Percentiles rank a stretch among this genome's conserved stretches.
phyloP scores from a whole-genome alignment of 352 stramenopile species.

The Pythium phragmiticola region DNA sequence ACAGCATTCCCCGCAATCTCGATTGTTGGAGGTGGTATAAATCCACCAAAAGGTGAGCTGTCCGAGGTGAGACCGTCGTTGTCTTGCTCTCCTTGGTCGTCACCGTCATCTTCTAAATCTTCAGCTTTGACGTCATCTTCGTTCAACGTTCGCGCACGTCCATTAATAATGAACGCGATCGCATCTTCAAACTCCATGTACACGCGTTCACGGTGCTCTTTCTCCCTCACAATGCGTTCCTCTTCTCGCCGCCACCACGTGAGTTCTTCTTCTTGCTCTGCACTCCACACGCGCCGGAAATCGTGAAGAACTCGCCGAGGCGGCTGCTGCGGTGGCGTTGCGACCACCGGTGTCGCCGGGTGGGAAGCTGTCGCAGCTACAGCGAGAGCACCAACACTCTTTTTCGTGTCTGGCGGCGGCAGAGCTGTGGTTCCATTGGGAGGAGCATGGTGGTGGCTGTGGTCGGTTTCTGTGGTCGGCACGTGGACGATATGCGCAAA shows the following conservation, averaged over 20 bases:
- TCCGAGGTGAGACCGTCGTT: conserved; percentile 24
- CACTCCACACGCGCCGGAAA: conserved; percentile 71
- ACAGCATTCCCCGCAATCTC: conserved; percentile 54
- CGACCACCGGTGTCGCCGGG: conserved; percentile 4
- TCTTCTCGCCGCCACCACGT: conserved; percentile 54
- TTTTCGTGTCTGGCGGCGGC: conserved; percentile 17
- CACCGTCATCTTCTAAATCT: conserved; percentile 67
- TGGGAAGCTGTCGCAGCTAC: conserved; percentile 7
- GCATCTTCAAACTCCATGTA: conserved; percentile 77
- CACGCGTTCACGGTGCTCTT: conserved; percentile 45
- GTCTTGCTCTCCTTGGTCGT: conserved; percentile 49
- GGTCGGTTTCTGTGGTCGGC: conserved; percentile 2
- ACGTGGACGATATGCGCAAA: conserved; percentile 46
- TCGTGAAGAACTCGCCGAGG: conserved; percentile 43
- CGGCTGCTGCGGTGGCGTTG: conserved; percentile 9
- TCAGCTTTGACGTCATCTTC: conserved; percentile 63
- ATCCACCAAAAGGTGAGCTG: conserved; percentile 44
- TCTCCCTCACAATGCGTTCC: conserved; percentile 45
- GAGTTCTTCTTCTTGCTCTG: conserved; percentile 48
- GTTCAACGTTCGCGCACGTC: conserved; percentile 47
- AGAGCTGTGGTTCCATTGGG: neutral
- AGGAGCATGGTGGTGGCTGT: conserved; percentile 6
- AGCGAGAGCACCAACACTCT: neutral
- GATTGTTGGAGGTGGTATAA: conserved; percentile 50
- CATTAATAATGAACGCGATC: conserved; percentile 71